Conservation (phyloP, 2,329 filamentous ascomycete genomes). For the Boeremia lycopersici region DNA sequence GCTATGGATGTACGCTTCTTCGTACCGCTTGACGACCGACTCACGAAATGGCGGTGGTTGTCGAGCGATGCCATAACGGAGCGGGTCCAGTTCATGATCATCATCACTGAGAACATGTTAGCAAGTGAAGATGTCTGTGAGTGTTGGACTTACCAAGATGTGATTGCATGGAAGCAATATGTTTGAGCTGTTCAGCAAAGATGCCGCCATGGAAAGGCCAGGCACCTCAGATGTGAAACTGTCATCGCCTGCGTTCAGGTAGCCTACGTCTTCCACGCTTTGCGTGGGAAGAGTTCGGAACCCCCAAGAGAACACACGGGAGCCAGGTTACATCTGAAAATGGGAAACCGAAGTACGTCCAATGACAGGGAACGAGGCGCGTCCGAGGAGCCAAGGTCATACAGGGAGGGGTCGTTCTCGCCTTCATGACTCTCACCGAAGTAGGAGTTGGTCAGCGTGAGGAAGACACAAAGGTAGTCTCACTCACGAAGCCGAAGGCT, state of each 20-base stretch:
- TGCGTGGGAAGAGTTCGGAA: neutral
- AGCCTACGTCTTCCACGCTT: neutral
- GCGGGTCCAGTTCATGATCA: too few species aligned
- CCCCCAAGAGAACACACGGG: neutral
- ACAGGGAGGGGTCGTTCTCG: neutral
- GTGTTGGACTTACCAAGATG: neutral
- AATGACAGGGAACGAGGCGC: neutral
- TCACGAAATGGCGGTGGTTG: neutral
- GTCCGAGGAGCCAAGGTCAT: neutral
- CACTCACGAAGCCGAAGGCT: neutral
- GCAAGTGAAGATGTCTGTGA: neutral
- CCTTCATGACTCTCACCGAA: neutral
- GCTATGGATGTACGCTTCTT: neutral
- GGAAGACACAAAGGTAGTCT: neutral
- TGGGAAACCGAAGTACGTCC: too few species aligned
- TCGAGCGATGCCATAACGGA: too few species aligned
- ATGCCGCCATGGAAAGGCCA: neutral
- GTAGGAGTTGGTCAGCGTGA: neutral
- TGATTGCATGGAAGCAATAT: neutral
- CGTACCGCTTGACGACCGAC: neutral
- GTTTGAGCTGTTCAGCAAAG: neutral
- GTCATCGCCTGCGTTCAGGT: neutral
- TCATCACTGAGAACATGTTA: neutral
- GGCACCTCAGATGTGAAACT: neutral
- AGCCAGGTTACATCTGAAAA: neutral